Conservation (phyloP, 768 basidiomycete genomes). For the Nidularia pulvinata region DNA sequence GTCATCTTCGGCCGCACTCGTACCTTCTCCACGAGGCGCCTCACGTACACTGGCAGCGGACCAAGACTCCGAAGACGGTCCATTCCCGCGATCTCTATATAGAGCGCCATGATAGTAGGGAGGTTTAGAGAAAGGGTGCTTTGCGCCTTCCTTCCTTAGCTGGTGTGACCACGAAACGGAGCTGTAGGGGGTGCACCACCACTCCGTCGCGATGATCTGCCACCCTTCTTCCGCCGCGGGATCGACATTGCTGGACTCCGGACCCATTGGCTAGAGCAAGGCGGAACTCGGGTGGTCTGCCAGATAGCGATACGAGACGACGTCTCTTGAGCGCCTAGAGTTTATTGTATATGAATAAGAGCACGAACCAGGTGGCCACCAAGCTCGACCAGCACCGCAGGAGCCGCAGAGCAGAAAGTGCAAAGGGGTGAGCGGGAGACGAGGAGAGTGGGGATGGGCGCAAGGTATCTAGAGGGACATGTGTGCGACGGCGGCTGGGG, state of each 20-base stretch:
- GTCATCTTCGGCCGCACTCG: slow-evolving; percentile 6
- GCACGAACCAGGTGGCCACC: no score
- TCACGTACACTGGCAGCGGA: slow-evolving; percentile 19
- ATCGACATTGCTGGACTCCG: slow-evolving; percentile 12
- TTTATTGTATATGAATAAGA: no score
- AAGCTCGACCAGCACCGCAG: no score
- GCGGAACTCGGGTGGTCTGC: neutral
- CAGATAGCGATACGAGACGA: neutral
- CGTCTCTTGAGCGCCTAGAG: no score
- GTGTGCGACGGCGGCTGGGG: neutral
- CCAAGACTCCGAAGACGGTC: no score
- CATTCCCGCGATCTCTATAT: no score
- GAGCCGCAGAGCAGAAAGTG: neutral
- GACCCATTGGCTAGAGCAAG: slow-evolving; percentile 17
- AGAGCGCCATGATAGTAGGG: slow-evolving; percentile 23
- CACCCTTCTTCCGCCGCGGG: slow-evolving; percentile 32
- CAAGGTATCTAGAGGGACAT: neutral
- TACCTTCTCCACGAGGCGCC: neutral
- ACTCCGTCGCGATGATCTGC: slow-evolving; percentile 32
- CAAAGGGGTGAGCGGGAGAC: neutral
- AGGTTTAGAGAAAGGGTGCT: slow-evolving; percentile 18
- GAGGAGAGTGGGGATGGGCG: neutral
- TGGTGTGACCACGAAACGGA: slow-evolving; percentile 38
- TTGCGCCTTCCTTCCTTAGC: slow-evolving; percentile 12
- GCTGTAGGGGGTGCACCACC: slow-evolving; percentile 39